These are phyloP conservation scores for Scalesia atractyloides DNA, from an alignment of 129 eudicot species.

Conservation along the genomic window DNA sequence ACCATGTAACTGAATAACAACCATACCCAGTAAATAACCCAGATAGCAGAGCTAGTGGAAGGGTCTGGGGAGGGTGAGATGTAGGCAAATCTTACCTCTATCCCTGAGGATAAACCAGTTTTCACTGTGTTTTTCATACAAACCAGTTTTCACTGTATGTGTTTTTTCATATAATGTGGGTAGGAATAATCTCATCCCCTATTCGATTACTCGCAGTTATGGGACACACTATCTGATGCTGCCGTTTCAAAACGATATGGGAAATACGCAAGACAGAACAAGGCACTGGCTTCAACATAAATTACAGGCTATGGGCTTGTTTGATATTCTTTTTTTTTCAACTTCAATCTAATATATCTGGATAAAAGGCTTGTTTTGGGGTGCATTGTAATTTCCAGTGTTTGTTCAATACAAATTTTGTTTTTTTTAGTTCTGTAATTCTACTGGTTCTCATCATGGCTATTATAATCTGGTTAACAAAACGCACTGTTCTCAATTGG, in stretches of 20 bases:
- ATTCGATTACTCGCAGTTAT: slow-evolving; percentile 46
- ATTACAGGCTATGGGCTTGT: not conserved
- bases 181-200: not conserved
- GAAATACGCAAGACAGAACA: slow-evolving; percentile 44
- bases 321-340: not conserved
- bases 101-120: too few relatives aligned
- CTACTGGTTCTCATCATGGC: not conserved
- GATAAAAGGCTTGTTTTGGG: slow-evolving; percentile 1
- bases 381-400: not conserved
- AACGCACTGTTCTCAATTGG: too few relatives aligned
- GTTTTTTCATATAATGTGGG: not conserved
- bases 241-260: slow-evolving; percentile 53
- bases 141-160: not conserved
- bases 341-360: not conserved
- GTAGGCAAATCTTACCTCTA: too few relatives aligned
- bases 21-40: too few relatives aligned
- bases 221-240: slow-evolving; percentile 72
- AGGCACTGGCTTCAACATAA: slow-evolving; percentile 32
- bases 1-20: too few relatives aligned
- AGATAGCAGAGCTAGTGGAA: too few relatives aligned
- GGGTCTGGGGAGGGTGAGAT: too few relatives aligned
- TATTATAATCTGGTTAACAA: too few relatives aligned
- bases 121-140: too few relatives aligned
- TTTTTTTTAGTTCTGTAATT: not conserved
- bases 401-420: not conserved